Percentiles rank a stretch among this genome's conserved stretches.
Conservation (phyloP, 2,329 filamentous ascomycete genomes). For the Colletotrichum trifolii region DNA sequence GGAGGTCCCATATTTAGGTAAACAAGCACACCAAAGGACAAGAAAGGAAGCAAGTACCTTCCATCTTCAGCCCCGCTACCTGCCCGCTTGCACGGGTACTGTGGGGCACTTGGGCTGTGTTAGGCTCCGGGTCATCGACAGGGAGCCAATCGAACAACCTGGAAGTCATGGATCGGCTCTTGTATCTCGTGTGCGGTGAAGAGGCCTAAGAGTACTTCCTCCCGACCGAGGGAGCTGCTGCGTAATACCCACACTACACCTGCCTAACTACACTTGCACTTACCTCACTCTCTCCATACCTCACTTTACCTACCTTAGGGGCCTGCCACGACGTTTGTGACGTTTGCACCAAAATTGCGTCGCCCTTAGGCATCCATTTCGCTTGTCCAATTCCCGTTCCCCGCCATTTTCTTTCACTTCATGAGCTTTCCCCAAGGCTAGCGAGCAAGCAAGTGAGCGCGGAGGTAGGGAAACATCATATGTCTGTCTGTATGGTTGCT, state of each 20-base stretch:
- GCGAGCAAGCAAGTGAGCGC: neutral
- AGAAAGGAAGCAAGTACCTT: slow-evolving; percentile 2
- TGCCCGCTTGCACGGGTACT: slow-evolving; percentile 2
- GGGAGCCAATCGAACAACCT: neutral
- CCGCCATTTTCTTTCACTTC: slow-evolving; percentile 10
- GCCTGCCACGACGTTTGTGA: slow-evolving; percentile 14
- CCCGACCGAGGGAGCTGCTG: no score
- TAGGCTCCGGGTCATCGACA: neutral
- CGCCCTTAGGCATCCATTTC: slow-evolving; percentile 23
- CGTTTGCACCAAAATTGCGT: slow-evolving; percentile 35
- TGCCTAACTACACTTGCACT: slow-evolving; percentile 7
- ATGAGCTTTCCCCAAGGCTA: neutral
- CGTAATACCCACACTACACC: no score
- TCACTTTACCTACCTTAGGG: no score
- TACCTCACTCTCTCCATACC: no score
- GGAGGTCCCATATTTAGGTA: neutral
- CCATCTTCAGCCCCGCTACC: slow-evolving; percentile 4
- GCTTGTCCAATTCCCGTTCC: slow-evolving; percentile 22
- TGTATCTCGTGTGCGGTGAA: neutral
- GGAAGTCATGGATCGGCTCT: neutral
- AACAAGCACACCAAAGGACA: neutral
- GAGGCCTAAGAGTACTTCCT: no score
- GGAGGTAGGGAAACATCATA: slow-evolving; percentile 12
- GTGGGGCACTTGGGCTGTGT: neutral
- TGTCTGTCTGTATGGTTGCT: neutral